These are phyloP conservation scores for Elaeis oleifera DNA, from an alignment of 202 grass and related monocot genomes.

Conservation along the genomic window DNA sequence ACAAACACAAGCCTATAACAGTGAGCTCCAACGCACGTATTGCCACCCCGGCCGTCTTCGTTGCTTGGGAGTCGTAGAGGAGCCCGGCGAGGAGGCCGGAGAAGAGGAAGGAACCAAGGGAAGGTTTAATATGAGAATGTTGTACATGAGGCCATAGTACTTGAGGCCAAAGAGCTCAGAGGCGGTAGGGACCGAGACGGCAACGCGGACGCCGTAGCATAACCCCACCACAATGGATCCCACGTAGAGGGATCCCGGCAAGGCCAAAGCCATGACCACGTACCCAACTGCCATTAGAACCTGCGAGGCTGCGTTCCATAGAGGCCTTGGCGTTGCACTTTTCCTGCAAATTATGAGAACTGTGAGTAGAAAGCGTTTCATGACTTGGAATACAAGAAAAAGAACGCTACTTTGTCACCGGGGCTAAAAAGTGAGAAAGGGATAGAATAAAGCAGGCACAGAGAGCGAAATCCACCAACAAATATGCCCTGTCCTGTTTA, in stretches of 20 bases:
- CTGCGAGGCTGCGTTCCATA: conserved; percentile 37
- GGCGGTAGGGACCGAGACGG: conserved; percentile 30
- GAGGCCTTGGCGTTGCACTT: conserved; percentile 2
- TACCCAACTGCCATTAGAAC: conserved; percentile 19
- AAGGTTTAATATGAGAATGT: conserved; percentile 32
- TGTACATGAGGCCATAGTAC: conserved; percentile 40
- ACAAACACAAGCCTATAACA: conserved; percentile 38
- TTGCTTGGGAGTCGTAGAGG: conserved; percentile 31
- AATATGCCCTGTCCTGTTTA: too few species aligned
- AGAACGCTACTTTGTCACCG: not conserved
- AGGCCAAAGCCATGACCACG: conserved; percentile 19
- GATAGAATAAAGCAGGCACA: too few species aligned
- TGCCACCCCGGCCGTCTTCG: conserved; percentile 3
- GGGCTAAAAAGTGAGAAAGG: too few species aligned
- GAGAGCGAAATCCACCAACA: too few species aligned
- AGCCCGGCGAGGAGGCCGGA: conserved; percentile 38
- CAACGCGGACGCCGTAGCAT: conserved; percentile 41
- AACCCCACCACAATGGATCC: conserved; percentile 16
- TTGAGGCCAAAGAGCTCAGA: conserved; percentile 45
- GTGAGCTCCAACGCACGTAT: conserved; percentile 22
- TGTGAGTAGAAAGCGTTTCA: not conserved
- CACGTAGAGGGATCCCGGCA: conserved; percentile 2
- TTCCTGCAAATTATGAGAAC: not conserved
- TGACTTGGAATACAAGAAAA: not conserved
- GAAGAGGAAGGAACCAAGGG: conserved; percentile 40